phyloP scores from a whole-genome alignment of 2,329 filamentous ascomycete species.

The Cladophialophora immunda region DNA sequence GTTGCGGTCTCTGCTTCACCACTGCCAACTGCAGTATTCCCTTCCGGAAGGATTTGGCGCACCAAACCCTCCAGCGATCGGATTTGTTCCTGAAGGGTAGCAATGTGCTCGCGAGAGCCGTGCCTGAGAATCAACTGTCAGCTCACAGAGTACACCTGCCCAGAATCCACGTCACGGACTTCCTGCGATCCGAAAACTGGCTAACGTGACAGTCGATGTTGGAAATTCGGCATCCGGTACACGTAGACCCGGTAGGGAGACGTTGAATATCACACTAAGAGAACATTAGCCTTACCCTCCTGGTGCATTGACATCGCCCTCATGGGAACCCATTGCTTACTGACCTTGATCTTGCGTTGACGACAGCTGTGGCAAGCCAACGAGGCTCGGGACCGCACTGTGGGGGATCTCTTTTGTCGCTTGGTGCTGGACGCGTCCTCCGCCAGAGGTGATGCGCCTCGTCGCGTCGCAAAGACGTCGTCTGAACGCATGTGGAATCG shows the following conservation, averaged over 20 bases:
- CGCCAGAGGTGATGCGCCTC: background rate
- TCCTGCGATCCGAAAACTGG: conserved; percentile 14
- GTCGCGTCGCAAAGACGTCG: background rate
- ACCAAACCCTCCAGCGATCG: conserved; percentile 10
- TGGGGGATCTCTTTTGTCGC: conserved; percentile 6
- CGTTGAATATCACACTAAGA: conserved; percentile 8
- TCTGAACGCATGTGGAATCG: background rate
- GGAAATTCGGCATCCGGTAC: conserved; percentile 11
- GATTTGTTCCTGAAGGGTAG: conserved; percentile 9
- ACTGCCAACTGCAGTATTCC: background rate
- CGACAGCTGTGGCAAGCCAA: conserved; percentile 14
- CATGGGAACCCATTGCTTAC: background rate
- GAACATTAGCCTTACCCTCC: background rate
- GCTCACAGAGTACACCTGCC: background rate
- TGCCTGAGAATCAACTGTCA: conserved; percentile 7
- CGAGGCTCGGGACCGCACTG: background rate
- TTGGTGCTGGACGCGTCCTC: background rate
- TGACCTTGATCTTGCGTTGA: conserved; percentile 10
- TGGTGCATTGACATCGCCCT: background rate
- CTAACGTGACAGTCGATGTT: conserved; percentile 8
- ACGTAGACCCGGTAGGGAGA: conserved; percentile 9
- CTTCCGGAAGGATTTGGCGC: background rate
- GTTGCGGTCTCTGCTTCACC: background rate
- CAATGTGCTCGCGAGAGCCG: conserved; percentile 15
- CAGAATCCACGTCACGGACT: background rate